Conservation (phyloP, 2,329 filamentous ascomycete genomes). For the Seiridium cupressi region DNA sequence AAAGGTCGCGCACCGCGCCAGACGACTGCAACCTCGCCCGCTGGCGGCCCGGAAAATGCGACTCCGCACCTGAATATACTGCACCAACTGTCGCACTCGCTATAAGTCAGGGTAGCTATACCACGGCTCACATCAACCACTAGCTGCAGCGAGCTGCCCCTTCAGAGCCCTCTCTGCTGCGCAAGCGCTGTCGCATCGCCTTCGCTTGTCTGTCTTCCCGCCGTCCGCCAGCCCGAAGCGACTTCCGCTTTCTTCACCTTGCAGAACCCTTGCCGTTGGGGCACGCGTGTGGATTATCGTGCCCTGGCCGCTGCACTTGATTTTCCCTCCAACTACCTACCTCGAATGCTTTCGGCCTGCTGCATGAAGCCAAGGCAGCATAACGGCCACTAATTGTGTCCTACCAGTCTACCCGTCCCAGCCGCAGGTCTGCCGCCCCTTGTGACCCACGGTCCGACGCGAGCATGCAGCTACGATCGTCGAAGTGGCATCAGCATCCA, state of each 20-base stretch:
- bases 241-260: conserved; percentile 26
- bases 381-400: background rate
- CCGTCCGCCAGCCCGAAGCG: conserved; percentile 9
- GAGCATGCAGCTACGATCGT: conserved; percentile 22
- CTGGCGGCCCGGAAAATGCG: background rate
- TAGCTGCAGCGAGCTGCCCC: background rate
- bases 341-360: conserved; percentile 6
- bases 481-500: background rate
- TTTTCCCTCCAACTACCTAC: background rate
- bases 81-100: background rate
- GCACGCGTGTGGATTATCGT: background rate
- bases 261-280: conserved; percentile 19
- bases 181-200: conserved; percentile 10
- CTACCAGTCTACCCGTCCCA: background rate
- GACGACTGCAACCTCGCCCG: background rate
- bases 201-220: background rate
- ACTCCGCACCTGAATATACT: background rate
- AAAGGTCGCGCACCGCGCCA: background rate
- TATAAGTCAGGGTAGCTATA: background rate
- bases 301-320: background rate
- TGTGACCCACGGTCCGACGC: conserved; percentile 31
- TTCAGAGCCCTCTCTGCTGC: background rate
- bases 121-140: background rate
- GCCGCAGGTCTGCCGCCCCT: conserved; percentile 23
- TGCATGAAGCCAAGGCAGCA: conserved; percentile 7